phyloP scores from a whole-genome alignment of 768 basidiomycete species.

The Daedaleopsis sinensis region DNA sequence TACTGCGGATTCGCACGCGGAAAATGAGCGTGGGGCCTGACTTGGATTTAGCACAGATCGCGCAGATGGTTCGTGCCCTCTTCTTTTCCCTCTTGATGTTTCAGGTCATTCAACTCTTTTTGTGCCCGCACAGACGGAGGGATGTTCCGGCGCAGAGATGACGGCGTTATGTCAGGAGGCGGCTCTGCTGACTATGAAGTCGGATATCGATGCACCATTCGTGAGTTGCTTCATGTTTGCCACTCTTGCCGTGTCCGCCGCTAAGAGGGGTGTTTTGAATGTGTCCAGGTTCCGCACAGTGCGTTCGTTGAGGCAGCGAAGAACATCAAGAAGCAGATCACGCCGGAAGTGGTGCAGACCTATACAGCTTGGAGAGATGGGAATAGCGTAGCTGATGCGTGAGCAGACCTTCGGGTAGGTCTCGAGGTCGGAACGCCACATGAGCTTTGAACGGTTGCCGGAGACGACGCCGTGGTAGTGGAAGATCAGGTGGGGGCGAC shows the following conservation, averaged over 20 bases:
- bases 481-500: no score
- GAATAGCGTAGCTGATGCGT: slow-evolving; percentile 24
- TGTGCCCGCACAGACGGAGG: slow-evolving; percentile 66
- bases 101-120: no score
- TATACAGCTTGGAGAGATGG: slow-evolving; percentile 70
- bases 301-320: slow-evolving; percentile 78
- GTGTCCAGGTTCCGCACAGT: slow-evolving; percentile 64
- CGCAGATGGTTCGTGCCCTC: slow-evolving; percentile 56
- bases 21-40: slow-evolving; percentile 81
- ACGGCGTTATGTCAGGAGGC: slow-evolving; percentile 94
- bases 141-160: slow-evolving; percentile 96
- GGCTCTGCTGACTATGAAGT: slow-evolving; percentile 88
- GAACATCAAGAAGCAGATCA: slow-evolving; percentile 80
- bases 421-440: no score
- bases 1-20: slow-evolving; percentile 73
- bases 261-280: not conserved
- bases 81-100: not conserved
- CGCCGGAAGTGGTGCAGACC: slow-evolving; percentile 70
- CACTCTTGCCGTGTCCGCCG: not conserved
- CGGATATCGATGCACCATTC: slow-evolving; percentile 73
- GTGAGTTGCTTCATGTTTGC: slow-evolving; percentile 47
- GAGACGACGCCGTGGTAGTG: no score
- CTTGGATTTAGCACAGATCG: slow-evolving; percentile 69
- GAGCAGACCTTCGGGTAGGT: not conserved
- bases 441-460: not conserved